Conservation (phyloP, 2,329 filamentous ascomycete genomes). For the Lasiodiplodia sp. region DNA sequence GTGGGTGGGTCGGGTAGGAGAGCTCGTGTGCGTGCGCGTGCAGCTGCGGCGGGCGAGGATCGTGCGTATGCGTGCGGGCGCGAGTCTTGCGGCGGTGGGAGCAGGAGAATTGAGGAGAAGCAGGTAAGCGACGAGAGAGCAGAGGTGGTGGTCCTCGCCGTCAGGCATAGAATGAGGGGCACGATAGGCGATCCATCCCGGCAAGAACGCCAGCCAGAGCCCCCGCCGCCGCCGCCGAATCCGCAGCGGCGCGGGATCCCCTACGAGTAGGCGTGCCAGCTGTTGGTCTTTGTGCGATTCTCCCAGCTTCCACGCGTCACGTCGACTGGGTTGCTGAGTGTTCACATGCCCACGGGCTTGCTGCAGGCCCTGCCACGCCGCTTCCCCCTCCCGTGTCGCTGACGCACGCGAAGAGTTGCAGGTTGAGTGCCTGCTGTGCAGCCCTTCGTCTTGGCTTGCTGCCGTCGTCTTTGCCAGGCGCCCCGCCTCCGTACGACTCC, state of each 20-base stretch:
- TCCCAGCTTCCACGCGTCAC: slow-evolving; percentile 21
- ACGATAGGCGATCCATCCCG: slow-evolving; percentile 19
- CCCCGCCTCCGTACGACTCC: slow-evolving; percentile 24
- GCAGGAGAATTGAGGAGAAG: slow-evolving; percentile 4
- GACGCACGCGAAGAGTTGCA: slow-evolving; percentile 4
- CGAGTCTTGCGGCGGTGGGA: background rate
- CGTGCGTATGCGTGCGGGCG: slow-evolving; percentile 17
- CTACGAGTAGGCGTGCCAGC: background rate
- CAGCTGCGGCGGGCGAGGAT: slow-evolving; percentile 17
- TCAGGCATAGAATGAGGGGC: slow-evolving; percentile 26
- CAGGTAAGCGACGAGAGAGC: slow-evolving; percentile 17
- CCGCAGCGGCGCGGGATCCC: background rate
- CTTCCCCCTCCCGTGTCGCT: slow-evolving; percentile 5
- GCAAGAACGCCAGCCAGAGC: slow-evolving; percentile 16
- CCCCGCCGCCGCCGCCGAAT: slow-evolving; percentile 15
- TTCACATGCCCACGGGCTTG: slow-evolving; percentile 2
- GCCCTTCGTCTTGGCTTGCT: background rate
- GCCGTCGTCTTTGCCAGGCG: slow-evolving; percentile 1
- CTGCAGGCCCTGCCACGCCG: slow-evolving; percentile 12
- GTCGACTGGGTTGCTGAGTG: background rate
- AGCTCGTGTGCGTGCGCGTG: slow-evolving; percentile 19
- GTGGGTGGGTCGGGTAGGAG: slow-evolving; percentile 10
- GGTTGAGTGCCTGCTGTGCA: slow-evolving; percentile 5
- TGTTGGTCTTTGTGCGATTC: background rate
- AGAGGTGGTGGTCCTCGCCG: slow-evolving; percentile 20